Evolutionary conservation across 768 basidiomycete genomes (phyloP).

Genomic region (Tulasnella sp.): DNA sequence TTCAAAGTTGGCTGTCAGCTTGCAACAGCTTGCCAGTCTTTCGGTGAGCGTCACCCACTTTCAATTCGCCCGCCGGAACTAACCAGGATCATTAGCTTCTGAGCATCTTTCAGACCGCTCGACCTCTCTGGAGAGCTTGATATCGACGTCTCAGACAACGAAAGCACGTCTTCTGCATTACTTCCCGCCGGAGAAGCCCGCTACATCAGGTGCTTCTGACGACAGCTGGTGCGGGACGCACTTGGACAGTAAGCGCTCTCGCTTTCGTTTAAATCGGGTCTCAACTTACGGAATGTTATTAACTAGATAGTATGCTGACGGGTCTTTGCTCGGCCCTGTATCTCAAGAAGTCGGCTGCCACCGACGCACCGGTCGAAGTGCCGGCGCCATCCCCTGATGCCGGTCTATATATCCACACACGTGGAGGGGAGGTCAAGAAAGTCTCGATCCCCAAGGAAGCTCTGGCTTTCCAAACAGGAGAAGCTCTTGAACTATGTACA

Average conservation of each 20-base stretch:
- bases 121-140: conserved; percentile 57
- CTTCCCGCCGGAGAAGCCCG: conserved; percentile 55
- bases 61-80: background rate
- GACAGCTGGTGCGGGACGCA: conserved; percentile 96
- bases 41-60: conserved; percentile 41
- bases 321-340: conserved; percentile 93
- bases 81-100: conserved; percentile 36
- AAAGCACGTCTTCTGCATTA: conserved; percentile 94
- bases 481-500: conserved; percentile 86
- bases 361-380: conserved; percentile 34
- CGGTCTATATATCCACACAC: conserved; percentile 84
- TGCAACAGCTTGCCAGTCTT: conserved; percentile 81
- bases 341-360: conserved; percentile 33
- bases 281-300: conserved; percentile 18
- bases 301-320: conserved; percentile 52
- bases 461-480: conserved; percentile 93
- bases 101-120: conserved; percentile 53
- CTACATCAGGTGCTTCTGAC: conserved; percentile 46
- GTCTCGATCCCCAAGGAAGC: conserved; percentile 77
- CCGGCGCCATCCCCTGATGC: conserved; percentile 61
- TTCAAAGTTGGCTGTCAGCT: conserved; percentile 73
- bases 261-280: conserved; percentile 38
- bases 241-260: conserved; percentile 39
- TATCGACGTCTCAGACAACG: conserved; percentile 65
- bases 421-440: conserved; percentile 65